These are phyloP conservation scores for Pythium periplocum DNA, from an alignment of 352 stramenopile genomes.

Conservation along the genomic window DNA sequence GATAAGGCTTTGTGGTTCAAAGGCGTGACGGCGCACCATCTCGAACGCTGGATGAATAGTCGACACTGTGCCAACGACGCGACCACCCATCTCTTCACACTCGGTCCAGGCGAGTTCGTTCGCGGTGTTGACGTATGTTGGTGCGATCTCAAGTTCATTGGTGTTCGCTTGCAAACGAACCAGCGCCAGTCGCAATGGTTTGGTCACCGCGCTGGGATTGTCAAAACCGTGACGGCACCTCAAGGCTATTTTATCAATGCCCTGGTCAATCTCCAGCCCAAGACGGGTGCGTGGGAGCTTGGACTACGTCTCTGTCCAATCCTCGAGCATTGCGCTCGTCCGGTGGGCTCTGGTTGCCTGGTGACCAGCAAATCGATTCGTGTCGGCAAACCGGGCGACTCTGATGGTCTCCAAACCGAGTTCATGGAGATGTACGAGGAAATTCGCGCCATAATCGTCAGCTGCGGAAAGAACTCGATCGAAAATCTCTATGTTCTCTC, in stretches of 20 bases:
- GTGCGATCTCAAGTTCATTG: slow-evolving; percentile 9
- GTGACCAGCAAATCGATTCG: slow-evolving; percentile 4
- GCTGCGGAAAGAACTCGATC: slow-evolving; percentile 12
- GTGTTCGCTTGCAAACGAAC: slow-evolving; percentile 26
- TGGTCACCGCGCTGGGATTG: slow-evolving; percentile 13
- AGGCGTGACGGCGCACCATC: slow-evolving; percentile 11
- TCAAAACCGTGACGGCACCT: slow-evolving; percentile 23
- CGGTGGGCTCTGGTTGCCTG: neutral
- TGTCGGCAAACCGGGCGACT: neutral
- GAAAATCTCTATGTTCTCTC: slow-evolving; percentile 19
- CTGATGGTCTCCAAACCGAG: slow-evolving; percentile 21
- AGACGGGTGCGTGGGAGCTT: slow-evolving; percentile 4
- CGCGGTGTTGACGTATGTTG: slow-evolving; percentile 15
- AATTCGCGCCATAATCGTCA: slow-evolving; percentile 21
- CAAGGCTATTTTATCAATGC: slow-evolving; percentile 23
- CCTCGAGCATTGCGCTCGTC: slow-evolving; percentile 7
- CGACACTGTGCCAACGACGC: slow-evolving; percentile 5
- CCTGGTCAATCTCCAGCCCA: slow-evolving; percentile 9
- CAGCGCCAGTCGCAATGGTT: slow-evolving; percentile 29
- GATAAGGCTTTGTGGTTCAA: slow-evolving; percentile 2
- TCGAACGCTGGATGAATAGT: slow-evolving; percentile 16
- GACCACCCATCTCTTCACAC: slow-evolving; percentile 14
- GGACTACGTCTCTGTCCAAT: slow-evolving; percentile 18
- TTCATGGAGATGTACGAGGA: slow-evolving; percentile 16
- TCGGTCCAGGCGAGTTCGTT: slow-evolving; percentile 17